Percentiles rank a stretch among this genome's conserved stretches.
Evolutionary conservation across 2,329 filamentous ascomycete genomes (phyloP).

Genomic region (Penicillium sp.): DNA sequence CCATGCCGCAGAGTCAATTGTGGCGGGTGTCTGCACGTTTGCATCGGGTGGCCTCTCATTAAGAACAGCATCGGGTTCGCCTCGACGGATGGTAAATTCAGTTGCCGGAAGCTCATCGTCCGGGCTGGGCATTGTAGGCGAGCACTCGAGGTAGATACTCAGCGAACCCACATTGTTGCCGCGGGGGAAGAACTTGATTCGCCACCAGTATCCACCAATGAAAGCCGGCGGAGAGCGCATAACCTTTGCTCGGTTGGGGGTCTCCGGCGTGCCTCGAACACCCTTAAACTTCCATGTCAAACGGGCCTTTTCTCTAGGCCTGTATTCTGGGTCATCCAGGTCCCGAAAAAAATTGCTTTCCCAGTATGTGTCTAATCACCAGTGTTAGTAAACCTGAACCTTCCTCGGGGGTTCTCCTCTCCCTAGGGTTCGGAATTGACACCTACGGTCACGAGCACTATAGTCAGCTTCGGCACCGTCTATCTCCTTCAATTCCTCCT

Average conservation of each 20-base stretch:
- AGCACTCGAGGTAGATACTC: conserved; percentile 62
- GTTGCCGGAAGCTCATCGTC: conserved; percentile 40
- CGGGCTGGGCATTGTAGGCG: conserved; percentile 47
- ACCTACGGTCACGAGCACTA: conserved; percentile 56
- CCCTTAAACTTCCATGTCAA: conserved; percentile 60
- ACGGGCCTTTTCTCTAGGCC: conserved; percentile 53
- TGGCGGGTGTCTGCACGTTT: conserved; percentile 30
- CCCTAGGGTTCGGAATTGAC: not conserved
- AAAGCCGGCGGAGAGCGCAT: conserved; percentile 58
- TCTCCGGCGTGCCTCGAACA: conserved; percentile 61
- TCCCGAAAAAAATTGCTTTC: conserved; percentile 57
- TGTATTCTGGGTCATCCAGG: conserved; percentile 59
- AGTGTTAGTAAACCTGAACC: conserved; percentile 3
- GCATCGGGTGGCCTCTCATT: conserved; percentile 32
- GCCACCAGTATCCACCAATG: conserved; percentile 63
- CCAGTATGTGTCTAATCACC: conserved; percentile 54
- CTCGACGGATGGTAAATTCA: conserved; percentile 43
- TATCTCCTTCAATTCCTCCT: conserved; percentile 60
- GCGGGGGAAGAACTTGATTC: conserved; percentile 64
- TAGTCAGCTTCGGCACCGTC: conserved; percentile 49
- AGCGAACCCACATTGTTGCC: conserved; percentile 60
- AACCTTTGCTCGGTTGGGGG: conserved; percentile 58
- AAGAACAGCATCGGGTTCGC: conserved; percentile 37
- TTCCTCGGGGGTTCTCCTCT: not conserved
- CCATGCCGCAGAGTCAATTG: conserved; percentile 31